These are phyloP conservation scores for Pythium aphanidermatum DNA, from an alignment of 352 stramenopile genomes.

Conservation along the genomic window DNA sequence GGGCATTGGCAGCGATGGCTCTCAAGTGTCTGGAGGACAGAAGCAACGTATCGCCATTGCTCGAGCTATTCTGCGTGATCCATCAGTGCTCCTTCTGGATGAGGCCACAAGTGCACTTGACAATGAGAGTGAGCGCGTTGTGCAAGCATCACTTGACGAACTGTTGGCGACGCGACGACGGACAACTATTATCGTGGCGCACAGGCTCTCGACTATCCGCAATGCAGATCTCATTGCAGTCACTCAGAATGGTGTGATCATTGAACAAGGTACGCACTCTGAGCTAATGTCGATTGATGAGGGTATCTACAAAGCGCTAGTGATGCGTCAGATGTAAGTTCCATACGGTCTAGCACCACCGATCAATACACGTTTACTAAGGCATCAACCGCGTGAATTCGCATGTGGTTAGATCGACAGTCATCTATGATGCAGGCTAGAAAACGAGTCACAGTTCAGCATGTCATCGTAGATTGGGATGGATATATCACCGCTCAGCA, in stretches of 20 bases:
- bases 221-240: conserved; percentile 88
- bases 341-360: no score
- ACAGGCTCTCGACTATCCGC: conserved; percentile 80
- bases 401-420: no score
- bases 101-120: conserved; percentile 88
- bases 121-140: conserved; percentile 55
- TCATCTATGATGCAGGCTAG: no score
- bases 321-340: no score
- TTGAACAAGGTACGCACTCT: no score
- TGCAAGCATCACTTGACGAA: conserved; percentile 16
- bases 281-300: no score
- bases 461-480: no score
- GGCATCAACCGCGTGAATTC: no score
- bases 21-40: conserved; percentile 91
- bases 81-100: conserved; percentile 84
- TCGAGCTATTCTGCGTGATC: conserved; percentile 87
- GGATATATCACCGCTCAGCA: no score
- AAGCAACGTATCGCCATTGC: conserved; percentile 92
- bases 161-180: conserved; percentile 16
- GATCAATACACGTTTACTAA: no score
- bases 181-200: conserved; percentile 85
- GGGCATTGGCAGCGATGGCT: conserved; percentile 79
- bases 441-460: no score
- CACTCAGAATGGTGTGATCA: conserved; percentile 48
- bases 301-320: no score